phyloP scores from a whole-genome alignment of 495 filamentous ascomycete species.

The Viridothelium virens region DNA sequence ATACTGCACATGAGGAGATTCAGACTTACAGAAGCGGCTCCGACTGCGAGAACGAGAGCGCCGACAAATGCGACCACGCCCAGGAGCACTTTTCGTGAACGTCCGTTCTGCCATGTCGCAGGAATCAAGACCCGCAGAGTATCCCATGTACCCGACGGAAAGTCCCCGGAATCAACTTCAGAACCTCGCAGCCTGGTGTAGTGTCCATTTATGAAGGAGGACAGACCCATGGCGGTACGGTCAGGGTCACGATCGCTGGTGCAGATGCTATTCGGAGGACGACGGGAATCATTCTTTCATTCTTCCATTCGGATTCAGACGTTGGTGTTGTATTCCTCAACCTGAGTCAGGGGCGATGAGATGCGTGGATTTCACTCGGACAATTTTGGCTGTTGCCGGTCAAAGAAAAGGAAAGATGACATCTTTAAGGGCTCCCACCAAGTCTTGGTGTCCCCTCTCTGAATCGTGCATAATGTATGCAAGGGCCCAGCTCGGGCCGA shows the following conservation, averaged over 20 bases:
- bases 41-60: not conserved
- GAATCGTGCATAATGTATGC: too few species aligned
- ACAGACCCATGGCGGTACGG: not conserved
- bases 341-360: too few species aligned
- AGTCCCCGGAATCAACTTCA: not conserved
- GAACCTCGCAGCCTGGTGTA: not conserved
- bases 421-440: too few species aligned
- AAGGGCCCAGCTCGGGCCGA: too few species aligned
- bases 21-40: not conserved
- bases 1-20: not conserved
- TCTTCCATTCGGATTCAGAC: too few species aligned
- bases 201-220: not conserved
- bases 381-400: too few species aligned
- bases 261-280: not conserved
- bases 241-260: not conserved
- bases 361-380: too few species aligned
- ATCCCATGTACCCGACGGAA: not conserved
- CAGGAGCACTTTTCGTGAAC: not conserved
- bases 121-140: not conserved
- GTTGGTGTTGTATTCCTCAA: too few species aligned
- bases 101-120: slow-evolving; percentile 1
- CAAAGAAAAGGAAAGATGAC: too few species aligned
- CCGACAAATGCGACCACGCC: not conserved
- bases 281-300: too few species aligned
- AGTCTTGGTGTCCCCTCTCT: too few species aligned